Evolutionary conservation across 1,284 basidiomycete species (phyloP).

Genomic region (Fomitopsis betulina): DNA sequence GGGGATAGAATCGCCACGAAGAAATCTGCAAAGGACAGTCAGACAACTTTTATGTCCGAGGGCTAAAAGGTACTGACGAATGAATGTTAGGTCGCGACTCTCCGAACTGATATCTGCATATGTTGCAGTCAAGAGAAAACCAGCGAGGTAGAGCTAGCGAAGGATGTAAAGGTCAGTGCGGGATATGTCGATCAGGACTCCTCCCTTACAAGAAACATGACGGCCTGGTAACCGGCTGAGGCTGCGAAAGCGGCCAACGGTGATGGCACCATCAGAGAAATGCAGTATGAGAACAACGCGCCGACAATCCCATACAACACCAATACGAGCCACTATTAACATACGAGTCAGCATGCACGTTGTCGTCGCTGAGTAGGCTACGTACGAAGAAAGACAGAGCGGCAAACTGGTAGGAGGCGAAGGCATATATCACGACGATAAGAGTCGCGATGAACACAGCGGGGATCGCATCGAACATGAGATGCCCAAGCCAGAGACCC

Average conservation of each 20-base stretch:
- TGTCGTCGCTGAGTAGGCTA: conserved; percentile 10
- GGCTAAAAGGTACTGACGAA: conserved; percentile 35
- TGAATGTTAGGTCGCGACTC: conserved; percentile 49
- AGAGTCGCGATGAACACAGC: conserved; percentile 54
- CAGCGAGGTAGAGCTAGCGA: conserved; percentile 53
- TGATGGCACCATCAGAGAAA: conserved; percentile 58
- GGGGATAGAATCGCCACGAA: conserved; percentile 65
- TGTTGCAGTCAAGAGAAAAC: conserved; percentile 65
- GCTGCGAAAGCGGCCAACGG: conserved; percentile 73
- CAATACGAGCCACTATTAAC: conserved; percentile 62
- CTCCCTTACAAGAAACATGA: conserved; percentile 62
- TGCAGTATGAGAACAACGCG: conserved; percentile 65
- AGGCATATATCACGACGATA: conserved; percentile 59
- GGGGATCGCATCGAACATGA: conserved; percentile 68
- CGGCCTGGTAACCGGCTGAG: conserved; percentile 70
- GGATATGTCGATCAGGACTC: background rate
- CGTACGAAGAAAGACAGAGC: conserved; percentile 64
- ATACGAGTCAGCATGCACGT: background rate
- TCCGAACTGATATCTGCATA: conserved; percentile 62
- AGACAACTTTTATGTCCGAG: background rate
- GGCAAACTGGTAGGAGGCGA: conserved; percentile 57
- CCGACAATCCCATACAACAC: conserved; percentile 68
- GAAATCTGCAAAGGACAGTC: conserved; percentile 41
- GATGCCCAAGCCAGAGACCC: conserved; percentile 77
- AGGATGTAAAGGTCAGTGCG: background rate